Conservation (phyloP, 106 monocot genomes). For the Agapanthus africanus region DNA sequence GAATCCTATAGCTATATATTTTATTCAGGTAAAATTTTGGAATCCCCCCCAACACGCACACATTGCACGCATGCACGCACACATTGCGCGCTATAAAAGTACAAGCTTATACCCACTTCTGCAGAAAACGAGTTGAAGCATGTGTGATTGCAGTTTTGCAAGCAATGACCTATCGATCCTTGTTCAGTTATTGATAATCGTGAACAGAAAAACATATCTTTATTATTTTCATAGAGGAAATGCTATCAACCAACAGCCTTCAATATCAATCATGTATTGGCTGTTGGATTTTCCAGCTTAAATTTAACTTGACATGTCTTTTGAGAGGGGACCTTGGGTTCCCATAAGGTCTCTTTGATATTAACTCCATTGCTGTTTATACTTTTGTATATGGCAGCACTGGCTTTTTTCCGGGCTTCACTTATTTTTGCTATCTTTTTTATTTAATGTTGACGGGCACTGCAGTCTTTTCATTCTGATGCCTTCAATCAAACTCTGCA, state of each 20-base stretch:
- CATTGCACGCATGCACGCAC: not conserved
- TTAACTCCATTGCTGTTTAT: not conserved
- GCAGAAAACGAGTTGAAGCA: too few relatives aligned
- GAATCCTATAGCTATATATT: constrained; percentile 94
- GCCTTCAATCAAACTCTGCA: not conserved
- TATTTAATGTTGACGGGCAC: not conserved
- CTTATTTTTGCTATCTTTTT: not conserved
- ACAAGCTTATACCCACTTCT: not conserved
- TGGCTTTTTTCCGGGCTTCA: not conserved
- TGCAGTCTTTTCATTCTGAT: not conserved
- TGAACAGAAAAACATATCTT: not conserved
- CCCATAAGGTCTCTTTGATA: not conserved
- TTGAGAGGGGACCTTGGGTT: not conserved
- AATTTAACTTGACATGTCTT: not conserved
- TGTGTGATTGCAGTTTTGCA: not conserved
- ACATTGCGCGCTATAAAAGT: not conserved
- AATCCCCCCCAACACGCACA: too few relatives aligned
- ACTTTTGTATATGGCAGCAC: not conserved
- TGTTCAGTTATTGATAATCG: not conserved
- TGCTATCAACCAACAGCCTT: not conserved
- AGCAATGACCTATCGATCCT: not conserved
- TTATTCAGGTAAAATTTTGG: constrained; percentile 98
- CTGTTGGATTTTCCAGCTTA: not conserved
- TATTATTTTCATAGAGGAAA: not conserved
- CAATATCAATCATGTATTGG: not conserved